phyloP scores from a whole-genome alignment of 192 early-diverging fungal genomes.

The Obelidium mucronatum region DNA sequence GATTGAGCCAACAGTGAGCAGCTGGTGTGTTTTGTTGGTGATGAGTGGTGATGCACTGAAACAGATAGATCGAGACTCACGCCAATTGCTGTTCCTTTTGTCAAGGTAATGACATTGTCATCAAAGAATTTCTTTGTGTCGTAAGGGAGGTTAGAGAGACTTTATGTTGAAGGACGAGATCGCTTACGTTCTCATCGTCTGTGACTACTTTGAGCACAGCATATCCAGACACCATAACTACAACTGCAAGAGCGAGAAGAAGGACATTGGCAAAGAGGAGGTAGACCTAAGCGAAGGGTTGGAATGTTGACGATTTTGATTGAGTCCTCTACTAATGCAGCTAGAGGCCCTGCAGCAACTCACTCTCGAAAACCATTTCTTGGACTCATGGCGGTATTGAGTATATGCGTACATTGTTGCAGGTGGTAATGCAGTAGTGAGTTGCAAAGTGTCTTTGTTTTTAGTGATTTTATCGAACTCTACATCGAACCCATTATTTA shows the following conservation, averaged over 20 bases:
- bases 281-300: background rate
- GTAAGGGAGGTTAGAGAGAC: background rate
- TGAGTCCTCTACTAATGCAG: background rate
- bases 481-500: too few species aligned
- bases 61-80: conserved; percentile 1
- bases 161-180: background rate
- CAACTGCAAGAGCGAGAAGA: conserved; percentile 4
- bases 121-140: background rate
- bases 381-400: conserved; percentile 20
- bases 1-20: conserved; percentile 8
- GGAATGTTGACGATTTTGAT: background rate
- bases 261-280: conserved; percentile 14
- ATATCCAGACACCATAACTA: background rate
- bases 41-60: background rate
- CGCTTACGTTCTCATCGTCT: background rate
- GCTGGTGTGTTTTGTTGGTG: background rate
- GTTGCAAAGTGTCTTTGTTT: background rate
- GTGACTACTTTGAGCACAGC: conserved; percentile 4
- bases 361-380: conserved; percentile 33
- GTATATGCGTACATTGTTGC: conserved; percentile 1
- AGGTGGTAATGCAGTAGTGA: background rate
- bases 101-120: background rate
- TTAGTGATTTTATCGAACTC: too few species aligned
- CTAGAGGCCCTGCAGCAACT: background rate
- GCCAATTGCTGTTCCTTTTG: background rate